Conservation (phyloP, 169 alveolate genomes). For the Perkinsus olseni region DNA sequence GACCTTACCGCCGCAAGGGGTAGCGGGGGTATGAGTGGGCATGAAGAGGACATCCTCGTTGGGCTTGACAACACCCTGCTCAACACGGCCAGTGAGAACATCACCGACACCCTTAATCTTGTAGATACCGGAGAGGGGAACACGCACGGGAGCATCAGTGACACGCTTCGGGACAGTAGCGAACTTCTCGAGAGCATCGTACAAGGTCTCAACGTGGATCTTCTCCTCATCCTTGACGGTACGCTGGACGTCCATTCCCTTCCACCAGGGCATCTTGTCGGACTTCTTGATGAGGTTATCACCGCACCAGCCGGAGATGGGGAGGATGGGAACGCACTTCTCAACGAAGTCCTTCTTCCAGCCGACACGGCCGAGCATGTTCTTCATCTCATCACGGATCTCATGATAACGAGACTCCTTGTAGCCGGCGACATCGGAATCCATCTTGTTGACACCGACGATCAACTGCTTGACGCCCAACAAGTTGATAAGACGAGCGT, state of each 20-base stretch:
- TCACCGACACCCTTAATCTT: constrained; percentile 99
- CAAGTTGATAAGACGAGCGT: constrained; percentile 94
- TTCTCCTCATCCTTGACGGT: not conserved
- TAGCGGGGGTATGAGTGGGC: constrained; percentile 18
- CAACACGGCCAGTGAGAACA: constrained; percentile 98
- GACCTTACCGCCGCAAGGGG: constrained; percentile 16
- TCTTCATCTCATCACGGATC: constrained; percentile 87
- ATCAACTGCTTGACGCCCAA: constrained; percentile 98
- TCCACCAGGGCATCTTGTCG: constrained; percentile 94
- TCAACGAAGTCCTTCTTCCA: constrained; percentile 80
- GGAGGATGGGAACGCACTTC: constrained; percentile 87
- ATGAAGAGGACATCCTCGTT: constrained; percentile 63
- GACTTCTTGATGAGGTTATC: constrained; percentile 93
- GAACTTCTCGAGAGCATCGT: constrained; percentile 1
- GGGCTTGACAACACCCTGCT: constrained; percentile 91
- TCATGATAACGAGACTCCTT: constrained; percentile 88
- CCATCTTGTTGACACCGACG: constrained; percentile 69
- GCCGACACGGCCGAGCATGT: constrained; percentile 76
- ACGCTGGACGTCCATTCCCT: constrained; percentile 54
- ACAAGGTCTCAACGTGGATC: constrained; percentile 13
- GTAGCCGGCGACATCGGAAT: not conserved
- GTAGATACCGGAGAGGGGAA: constrained; percentile 55
- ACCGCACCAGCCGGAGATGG: constrained; percentile 96
- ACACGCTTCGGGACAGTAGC: constrained; percentile 9
- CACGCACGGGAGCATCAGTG: constrained; percentile 8